Conservation (phyloP, 768 basidiomycete species). For the Galerina marginata region DNA sequence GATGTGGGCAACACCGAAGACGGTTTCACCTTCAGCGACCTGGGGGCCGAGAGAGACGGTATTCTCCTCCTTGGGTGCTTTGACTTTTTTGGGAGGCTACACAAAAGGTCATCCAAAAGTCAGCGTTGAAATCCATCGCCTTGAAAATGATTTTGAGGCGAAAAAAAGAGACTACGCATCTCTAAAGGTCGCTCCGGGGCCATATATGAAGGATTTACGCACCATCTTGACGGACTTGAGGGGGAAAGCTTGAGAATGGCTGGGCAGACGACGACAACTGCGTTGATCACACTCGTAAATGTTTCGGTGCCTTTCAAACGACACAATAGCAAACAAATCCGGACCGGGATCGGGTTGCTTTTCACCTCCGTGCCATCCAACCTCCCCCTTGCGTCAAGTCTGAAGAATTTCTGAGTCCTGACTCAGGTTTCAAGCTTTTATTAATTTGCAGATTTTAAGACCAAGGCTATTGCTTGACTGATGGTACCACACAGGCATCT, state of each 20-base stretch:
- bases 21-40: constrained; percentile 94
- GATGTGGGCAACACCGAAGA: constrained; percentile 98
- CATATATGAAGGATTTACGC: constrained; percentile 23
- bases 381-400: no score
- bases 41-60: constrained; percentile 94
- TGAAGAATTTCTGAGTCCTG: no score
- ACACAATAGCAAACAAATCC: constrained; percentile 6
- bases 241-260: constrained; percentile 40
- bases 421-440: no score
- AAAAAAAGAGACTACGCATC: constrained; percentile 13
- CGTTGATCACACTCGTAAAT: constrained; percentile 10
- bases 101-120: constrained; percentile 50
- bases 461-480: no score
- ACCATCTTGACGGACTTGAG: constrained; percentile 44
- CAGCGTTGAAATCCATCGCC: constrained; percentile 56
- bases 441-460: no score
- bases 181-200: constrained; percentile 8
- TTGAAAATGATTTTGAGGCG: constrained; percentile 10
- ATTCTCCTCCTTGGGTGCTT: constrained; percentile 78
- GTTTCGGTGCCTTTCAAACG: neutral
- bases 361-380: no score
- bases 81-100: constrained; percentile 85
- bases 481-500: no score
- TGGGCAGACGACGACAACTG: constrained; percentile 29
- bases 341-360: neutral